Evolutionary conservation across 2,329 filamentous ascomycete species (phyloP).

Genomic region (Xylaria hypoxylon): DNA sequence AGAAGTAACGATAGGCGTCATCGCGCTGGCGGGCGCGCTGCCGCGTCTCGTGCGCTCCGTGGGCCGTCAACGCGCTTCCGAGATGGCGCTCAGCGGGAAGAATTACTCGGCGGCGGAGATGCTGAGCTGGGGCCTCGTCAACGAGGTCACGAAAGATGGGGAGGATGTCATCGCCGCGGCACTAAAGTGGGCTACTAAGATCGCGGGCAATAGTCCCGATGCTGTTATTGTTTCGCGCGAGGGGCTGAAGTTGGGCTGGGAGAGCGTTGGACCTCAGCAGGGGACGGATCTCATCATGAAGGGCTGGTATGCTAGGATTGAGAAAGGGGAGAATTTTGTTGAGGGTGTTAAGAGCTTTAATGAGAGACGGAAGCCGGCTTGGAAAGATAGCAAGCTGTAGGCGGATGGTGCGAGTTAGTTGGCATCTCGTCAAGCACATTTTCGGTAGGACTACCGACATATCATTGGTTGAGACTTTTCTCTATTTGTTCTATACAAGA

Average conservation of each 20-base stretch:
- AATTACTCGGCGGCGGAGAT: constrained; percentile 70
- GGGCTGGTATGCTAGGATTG: constrained; percentile 69
- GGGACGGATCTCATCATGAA: constrained; percentile 69
- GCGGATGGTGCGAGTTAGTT: background rate
- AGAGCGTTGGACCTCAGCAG: constrained; percentile 72
- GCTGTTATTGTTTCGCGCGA: constrained; percentile 78
- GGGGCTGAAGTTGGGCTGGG: constrained; percentile 79
- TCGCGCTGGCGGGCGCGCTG: constrained; percentile 76
- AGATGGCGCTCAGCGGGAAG: constrained; percentile 76
- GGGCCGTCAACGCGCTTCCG: constrained; percentile 76
- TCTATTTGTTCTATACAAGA: background rate
- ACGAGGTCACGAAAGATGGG: constrained; percentile 64
- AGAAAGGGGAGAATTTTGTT: constrained; percentile 76
- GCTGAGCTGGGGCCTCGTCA: constrained; percentile 75
- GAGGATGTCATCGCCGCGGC: constrained; percentile 66
- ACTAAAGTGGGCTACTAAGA: constrained; percentile 68
- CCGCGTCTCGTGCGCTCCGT: constrained; percentile 73
- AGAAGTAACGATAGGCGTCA: constrained; percentile 77
- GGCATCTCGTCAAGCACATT: background rate
- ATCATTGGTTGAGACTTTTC: background rate
- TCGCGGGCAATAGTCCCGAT: constrained; percentile 78
- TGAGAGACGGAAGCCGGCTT: constrained; percentile 77
- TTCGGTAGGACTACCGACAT: background rate
- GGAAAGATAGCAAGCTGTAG: constrained; percentile 72
- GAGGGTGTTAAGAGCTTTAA: constrained; percentile 82